phyloP scores from a whole-genome alignment of 2,329 filamentous ascomycete genomes.

The Penicillium sp. region DNA sequence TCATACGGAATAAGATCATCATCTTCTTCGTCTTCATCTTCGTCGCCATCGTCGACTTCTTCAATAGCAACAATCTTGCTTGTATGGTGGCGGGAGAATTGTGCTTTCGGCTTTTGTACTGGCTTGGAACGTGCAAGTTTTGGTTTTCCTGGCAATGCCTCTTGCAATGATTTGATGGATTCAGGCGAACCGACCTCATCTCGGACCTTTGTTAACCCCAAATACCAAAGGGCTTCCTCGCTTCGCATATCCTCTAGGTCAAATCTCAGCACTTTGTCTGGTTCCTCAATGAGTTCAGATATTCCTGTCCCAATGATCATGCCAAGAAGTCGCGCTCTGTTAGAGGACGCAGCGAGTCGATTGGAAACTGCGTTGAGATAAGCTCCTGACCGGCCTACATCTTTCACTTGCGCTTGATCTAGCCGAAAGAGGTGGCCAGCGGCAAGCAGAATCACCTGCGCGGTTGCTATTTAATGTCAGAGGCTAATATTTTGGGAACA shows the following conservation, averaged over 20 bases:
- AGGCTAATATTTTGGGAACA: neutral
- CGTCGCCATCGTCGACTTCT: slow-evolving; percentile 49
- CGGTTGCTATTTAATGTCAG: slow-evolving; percentile 53
- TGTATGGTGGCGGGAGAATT: slow-evolving; percentile 4
- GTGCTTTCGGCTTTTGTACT: slow-evolving; percentile 1
- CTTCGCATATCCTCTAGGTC: slow-evolving; percentile 68
- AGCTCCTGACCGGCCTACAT: slow-evolving; percentile 60
- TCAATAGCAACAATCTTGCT: slow-evolving; percentile 50
- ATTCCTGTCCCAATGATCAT: slow-evolving; percentile 75
- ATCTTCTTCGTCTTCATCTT: slow-evolving; percentile 37
- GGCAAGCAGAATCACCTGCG: slow-evolving; percentile 67
- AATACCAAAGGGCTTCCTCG: slow-evolving; percentile 66
- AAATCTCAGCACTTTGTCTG: slow-evolving; percentile 68
- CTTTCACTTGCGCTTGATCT: slow-evolving; percentile 56
- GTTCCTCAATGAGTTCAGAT: slow-evolving; percentile 55
- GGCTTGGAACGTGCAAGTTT: slow-evolving; percentile 5
- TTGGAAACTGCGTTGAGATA: slow-evolving; percentile 79
- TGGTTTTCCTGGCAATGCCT: slow-evolving; percentile 14
- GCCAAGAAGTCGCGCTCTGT: slow-evolving; percentile 68
- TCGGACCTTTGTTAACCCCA: slow-evolving; percentile 52
- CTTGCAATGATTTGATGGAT: slow-evolving; percentile 35
- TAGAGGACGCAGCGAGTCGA: slow-evolving; percentile 67
- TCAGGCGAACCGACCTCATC: slow-evolving; percentile 57
- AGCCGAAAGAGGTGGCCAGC: slow-evolving; percentile 66
- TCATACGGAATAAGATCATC: slow-evolving; percentile 67